Percentiles rank a stretch among this genome's conserved stretches.
Conservation (phyloP, 345 rosid species). For the Populus tremula region DNA sequence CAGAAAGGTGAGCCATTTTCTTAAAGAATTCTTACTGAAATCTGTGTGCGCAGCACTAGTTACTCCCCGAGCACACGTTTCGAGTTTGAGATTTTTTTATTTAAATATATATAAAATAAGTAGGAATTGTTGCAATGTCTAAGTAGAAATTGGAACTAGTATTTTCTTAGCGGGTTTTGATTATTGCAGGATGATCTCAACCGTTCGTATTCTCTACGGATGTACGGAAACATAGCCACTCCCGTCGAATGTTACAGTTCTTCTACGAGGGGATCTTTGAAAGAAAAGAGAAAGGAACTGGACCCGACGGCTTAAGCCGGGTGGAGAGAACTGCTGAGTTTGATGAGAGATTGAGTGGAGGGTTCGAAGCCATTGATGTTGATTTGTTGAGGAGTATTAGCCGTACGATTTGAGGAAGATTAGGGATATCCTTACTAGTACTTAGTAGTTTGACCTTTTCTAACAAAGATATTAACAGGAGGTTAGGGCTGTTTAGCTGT, state of each 20-base stretch:
- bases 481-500: not conserved
- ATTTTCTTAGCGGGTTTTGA: not conserved
- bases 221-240: not conserved
- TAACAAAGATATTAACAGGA: not conserved
- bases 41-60: no score
- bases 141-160: not conserved
- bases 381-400: constrained; percentile 1
- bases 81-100: no score
- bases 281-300: constrained; percentile 16
- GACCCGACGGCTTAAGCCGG: not conserved
- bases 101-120: no score
- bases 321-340: not conserved
- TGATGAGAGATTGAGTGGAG: not conserved
- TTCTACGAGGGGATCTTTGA: not conserved
- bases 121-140: no score
- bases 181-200: constrained; percentile 19
- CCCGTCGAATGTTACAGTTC: constrained; percentile 10
- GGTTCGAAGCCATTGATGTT: constrained; percentile 9
- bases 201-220: constrained; percentile 5
- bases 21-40: no score
- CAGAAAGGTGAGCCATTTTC: not conserved
- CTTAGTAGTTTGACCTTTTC: constrained; percentile 16
- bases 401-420: constrained; percentile 29
- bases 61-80: no score
- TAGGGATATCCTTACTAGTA: not conserved